Base-by-base conservation (phyloP, 495 filamentous ascomycete species). In the Extremus antarcticus region DNA sequence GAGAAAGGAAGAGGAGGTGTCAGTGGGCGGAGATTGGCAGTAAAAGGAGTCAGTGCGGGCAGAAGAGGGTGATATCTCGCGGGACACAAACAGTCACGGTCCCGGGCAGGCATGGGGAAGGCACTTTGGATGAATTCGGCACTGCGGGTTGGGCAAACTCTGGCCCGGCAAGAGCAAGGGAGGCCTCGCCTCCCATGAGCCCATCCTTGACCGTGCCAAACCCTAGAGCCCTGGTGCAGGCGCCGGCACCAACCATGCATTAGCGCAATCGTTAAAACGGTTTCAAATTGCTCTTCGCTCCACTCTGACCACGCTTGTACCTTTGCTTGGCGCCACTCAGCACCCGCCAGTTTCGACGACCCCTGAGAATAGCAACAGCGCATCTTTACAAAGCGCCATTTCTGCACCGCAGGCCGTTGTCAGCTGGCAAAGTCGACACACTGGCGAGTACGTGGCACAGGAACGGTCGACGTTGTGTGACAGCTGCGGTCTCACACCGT, bases 401-500 rank as follows among this genome's bases (percentile, higher is more conserved):
- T n/a, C n/a, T n/a, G n/a, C n/a, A n/a, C n/a, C n/a, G n/a, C n/a
- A n/a, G n/a, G n/a, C n/a, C n/a, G n/a, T n/a, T n/a, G n/a, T n/a
- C n/a, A n/a, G n/a, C 35, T 39, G 35, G 35, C 35, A 39, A 39
- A n/a, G 35, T 39, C n/a, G 35, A 39, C 35, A 9, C n/a, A 9
- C 35, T 9, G 29, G 29, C 13, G 29, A 35, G 4, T 4, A 13
- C 41, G 19, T 45, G 41, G 16, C 19, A 45, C 41, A 45, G 29
- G 29, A 45, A 45, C 41, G 17, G 17, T n/a, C 8, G 16, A 7
- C 41, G 19, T 17, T n/a, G 41, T 45, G 41, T 45, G 17, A 41
- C 41, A 3, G 16, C 24, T 25, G 53, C 53, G 2, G 53, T 47
- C 25, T 47, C 25, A 48, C 53, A 55, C 53, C 22, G 38, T 55